Percentiles rank a stretch among this genome's conserved stretches.
Conservation (phyloP, 129 eudicot species). For the Daucus carota region DNA sequence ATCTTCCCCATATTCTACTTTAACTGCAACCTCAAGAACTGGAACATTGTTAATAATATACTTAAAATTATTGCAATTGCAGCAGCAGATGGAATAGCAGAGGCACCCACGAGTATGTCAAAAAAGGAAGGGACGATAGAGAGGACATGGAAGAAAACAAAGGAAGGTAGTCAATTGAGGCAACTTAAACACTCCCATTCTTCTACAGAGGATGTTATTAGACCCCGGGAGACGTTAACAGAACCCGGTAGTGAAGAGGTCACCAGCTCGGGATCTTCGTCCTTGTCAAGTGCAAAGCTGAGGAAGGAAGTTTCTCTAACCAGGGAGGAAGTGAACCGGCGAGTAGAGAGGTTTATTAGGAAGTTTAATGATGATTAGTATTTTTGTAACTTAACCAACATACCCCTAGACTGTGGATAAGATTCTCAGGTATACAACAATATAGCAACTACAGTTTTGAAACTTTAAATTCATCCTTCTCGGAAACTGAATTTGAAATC, state of each 20-base stretch:
- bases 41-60: too few species aligned
- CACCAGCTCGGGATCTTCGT: background rate
- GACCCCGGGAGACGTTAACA: constrained; percentile 29
- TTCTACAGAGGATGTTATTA: constrained; percentile 23
- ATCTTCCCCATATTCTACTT: too few species aligned
- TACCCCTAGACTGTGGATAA: background rate
- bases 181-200: constrained; percentile 32
- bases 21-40: too few species aligned
- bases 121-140: constrained; percentile 43
- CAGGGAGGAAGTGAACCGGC: constrained; percentile 75
- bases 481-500: background rate
- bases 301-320: constrained; percentile 55
- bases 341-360: constrained; percentile 73
- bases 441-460: too few species aligned
- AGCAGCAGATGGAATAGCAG: constrained; percentile 25
- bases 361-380: constrained; percentile 59
- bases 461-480: background rate
- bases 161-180: constrained; percentile 50
- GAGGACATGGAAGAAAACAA: constrained; percentile 55
- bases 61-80: background rate
- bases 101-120: constrained; percentile 25
- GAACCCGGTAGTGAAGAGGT: constrained; percentile 30
- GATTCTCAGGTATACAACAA: background rate
- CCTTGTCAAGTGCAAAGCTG: constrained; percentile 22
- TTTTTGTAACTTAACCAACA: background rate